Evolutionary conservation across 1,139 yeast species (phyloP).

Genomic region (Pichia sp.): DNA sequence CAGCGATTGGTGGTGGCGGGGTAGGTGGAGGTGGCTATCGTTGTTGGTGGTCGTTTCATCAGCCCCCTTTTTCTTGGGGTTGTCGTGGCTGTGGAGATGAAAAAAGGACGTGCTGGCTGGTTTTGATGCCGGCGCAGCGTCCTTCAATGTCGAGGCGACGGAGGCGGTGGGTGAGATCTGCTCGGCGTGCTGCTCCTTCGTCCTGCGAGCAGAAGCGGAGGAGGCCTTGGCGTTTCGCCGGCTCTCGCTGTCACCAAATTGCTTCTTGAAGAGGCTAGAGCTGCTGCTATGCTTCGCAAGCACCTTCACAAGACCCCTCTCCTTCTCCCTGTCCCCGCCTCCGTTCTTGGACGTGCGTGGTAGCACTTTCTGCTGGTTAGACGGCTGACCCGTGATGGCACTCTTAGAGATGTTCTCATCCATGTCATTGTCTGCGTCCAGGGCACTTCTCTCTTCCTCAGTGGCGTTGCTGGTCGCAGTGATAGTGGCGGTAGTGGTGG

Average conservation of each 20-base stretch:
- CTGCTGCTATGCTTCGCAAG: neutral
- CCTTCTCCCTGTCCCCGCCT: neutral
- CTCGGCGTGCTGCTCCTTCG: neutral
- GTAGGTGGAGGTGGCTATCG: neutral
- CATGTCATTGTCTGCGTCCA: conserved; percentile 1
- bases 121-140: neutral
- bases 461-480: too few relatives aligned
- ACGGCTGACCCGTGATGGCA: neutral
- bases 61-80: neutral
- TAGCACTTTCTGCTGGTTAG: neutral
- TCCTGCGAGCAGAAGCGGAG: too few relatives aligned
- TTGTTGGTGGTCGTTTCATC: neutral
- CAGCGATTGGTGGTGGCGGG: conserved; percentile 3
- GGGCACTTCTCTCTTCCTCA: too few relatives aligned
- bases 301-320: neutral
- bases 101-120: neutral
- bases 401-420: neutral
- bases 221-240: too few relatives aligned
- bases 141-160: neutral
- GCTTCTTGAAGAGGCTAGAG: neutral
- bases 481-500: too few relatives aligned
- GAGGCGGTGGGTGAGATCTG: neutral
- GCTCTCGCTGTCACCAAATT: neutral
- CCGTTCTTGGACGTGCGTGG: neutral
- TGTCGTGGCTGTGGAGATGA: neutral